A percentile compares a stretch with the other conserved stretches of the same genome.
These are phyloP conservation scores for Hylodesmum podocarpum DNA, from an alignment of 306 rosid species.

Conservation along the genomic window DNA sequence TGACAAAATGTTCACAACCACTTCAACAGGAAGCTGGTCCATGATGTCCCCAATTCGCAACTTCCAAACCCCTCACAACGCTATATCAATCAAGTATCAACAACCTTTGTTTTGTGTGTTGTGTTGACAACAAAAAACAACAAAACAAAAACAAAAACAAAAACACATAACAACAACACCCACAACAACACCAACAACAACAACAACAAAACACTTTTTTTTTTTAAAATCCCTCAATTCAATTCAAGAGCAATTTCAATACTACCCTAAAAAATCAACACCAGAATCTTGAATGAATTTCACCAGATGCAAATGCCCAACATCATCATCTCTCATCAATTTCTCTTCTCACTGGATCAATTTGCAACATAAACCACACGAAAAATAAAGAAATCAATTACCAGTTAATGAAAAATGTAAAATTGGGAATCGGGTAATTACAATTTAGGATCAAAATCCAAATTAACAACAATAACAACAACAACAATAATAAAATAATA, in stretches of 20 bases:
- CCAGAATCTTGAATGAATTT: background rate
- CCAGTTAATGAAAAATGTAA: background rate
- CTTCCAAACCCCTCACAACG: slow-evolving; percentile 10
- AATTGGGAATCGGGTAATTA: background rate
- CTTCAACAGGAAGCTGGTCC: slow-evolving; percentile 88
- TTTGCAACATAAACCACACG: background rate
- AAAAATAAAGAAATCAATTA: background rate
- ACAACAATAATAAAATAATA: background rate
- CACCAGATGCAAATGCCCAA: background rate
- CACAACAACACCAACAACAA: background rate
- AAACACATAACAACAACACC: background rate
- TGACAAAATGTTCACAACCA: slow-evolving; percentile 80
- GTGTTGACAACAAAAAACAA: slow-evolving; percentile 9
- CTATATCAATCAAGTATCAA: background rate
- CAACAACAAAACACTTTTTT: background rate
- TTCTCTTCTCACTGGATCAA: background rate
- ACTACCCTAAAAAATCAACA: background rate
- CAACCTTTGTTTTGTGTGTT: background rate
- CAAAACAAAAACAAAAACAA: background rate
- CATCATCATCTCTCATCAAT: background rate
- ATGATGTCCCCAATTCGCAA: slow-evolving; percentile 31
- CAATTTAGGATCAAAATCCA: background rate
- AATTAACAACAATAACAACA: background rate
- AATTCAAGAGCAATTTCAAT: background rate
- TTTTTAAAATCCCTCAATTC: background rate